Percentiles rank a stretch among this genome's conserved stretches.
phyloP scores from a whole-genome alignment of 2,329 filamentous ascomycete species.

The Calonectria pseudoreteaudii region DNA sequence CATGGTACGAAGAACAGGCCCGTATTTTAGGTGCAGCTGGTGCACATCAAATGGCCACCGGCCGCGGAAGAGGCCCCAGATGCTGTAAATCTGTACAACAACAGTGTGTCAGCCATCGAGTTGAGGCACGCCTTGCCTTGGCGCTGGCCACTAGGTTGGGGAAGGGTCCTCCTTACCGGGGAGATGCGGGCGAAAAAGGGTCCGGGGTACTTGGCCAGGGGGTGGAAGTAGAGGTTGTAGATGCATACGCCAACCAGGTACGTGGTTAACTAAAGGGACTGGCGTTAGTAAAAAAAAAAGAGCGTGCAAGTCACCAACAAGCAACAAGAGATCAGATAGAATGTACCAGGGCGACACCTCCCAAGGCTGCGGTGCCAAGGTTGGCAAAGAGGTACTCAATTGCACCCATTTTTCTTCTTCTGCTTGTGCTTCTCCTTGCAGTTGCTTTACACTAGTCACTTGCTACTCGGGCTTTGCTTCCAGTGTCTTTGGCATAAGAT shows the following conservation, averaged over 20 bases:
- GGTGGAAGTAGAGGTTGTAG: conserved; percentile 49
- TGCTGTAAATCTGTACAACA: conserved; percentile 30
- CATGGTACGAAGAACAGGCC: conserved; percentile 53
- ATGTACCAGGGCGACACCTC: conserved; percentile 16
- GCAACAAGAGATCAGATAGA: neutral
- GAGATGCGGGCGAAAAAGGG: conserved; percentile 35
- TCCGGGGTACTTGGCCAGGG: conserved; percentile 43
- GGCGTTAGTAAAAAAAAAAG: conserved; percentile 10
- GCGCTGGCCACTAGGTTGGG: neutral
- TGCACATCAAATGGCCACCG: conserved; percentile 35
- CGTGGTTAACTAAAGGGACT: conserved; percentile 14
- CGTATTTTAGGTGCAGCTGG: conserved; percentile 43
- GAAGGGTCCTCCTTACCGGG: conserved; percentile 20
- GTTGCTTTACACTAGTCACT: neutral
- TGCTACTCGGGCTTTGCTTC: neutral
- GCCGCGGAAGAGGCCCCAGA: conserved; percentile 37
- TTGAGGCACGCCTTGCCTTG: neutral
- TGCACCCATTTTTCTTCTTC: conserved; percentile 16
- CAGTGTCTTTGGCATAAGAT: neutral
- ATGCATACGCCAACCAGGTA: conserved; percentile 27
- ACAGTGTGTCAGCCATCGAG: neutral
- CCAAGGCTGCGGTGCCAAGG: conserved; percentile 15
- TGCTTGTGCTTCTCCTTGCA: neutral
- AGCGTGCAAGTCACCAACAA: neutral
- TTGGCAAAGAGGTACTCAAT: conserved; percentile 21